Percentiles rank a stretch among this genome's conserved stretches.
These are phyloP conservation scores for Withania somnifera DNA, from an alignment of 305 asterid genomes.

Conservation along the genomic window DNA sequence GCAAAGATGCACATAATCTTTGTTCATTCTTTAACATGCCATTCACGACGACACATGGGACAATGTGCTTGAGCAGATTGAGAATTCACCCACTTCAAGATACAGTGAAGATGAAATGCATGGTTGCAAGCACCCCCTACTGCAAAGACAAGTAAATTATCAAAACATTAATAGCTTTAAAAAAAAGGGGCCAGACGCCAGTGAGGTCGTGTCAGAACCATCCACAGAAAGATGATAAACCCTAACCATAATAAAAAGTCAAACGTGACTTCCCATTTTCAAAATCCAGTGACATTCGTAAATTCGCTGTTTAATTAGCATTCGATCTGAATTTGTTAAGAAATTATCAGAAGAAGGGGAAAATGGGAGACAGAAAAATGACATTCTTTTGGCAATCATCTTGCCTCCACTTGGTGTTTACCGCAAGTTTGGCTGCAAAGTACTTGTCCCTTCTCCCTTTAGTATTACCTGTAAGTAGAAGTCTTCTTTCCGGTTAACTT, in stretches of 20 bases:
- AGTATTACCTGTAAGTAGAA: too few relatives aligned
- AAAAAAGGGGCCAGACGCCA: not conserved
- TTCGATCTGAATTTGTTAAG: not conserved
- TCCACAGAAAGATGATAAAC: not conserved
- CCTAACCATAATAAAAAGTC: not conserved
- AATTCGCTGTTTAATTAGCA: not conserved
- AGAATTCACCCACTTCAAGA: conserved; percentile 86
- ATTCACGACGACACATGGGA: conserved; percentile 89
- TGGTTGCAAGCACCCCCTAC: conserved; percentile 94
- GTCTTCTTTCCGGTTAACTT: too few relatives aligned
- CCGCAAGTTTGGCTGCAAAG: conserved; percentile 66
- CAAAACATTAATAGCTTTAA: not conserved
- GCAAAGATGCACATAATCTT: not conserved
- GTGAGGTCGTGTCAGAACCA: not conserved
- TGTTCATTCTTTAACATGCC: conserved; percentile 69
- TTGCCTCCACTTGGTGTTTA: conserved; percentile 76
- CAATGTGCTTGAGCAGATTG: conserved; percentile 88
- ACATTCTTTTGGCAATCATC: conserved; percentile 61
- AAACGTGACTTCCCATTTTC: not conserved
- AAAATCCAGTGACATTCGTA: not conserved
- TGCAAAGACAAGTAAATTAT: conserved; percentile 16
- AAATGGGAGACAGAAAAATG: too few relatives aligned
- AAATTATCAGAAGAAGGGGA: not conserved
- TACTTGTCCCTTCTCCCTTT: not conserved
- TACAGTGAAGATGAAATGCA: conserved; percentile 88